Conservation (phyloP, 306 rosid species). For the Fagus crenata region DNA sequence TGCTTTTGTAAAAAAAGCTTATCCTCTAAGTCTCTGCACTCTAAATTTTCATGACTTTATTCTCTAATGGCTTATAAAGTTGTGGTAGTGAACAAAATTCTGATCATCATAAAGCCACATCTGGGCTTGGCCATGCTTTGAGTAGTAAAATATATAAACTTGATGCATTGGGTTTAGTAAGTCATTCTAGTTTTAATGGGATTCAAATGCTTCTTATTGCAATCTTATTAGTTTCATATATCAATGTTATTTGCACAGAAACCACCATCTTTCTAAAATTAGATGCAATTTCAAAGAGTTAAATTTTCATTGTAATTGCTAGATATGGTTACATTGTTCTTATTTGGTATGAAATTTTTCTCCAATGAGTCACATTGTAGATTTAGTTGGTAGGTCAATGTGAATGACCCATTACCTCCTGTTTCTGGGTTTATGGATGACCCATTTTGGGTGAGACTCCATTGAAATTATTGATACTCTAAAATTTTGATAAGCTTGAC, state of each 20-base stretch:
- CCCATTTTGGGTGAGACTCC: not conserved
- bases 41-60: not conserved
- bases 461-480: not conserved
- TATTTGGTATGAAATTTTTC: not conserved
- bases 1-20: slow-evolving; percentile 4
- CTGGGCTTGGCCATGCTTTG: not conserved
- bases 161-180: not conserved
- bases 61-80: not conserved
- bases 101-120: not conserved
- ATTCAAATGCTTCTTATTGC: not conserved
- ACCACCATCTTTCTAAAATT: not conserved
- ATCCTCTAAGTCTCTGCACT: not conserved
- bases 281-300: not conserved
- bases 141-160: not conserved
- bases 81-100: not conserved
- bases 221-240: not conserved
- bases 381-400: slow-evolving; percentile 11
- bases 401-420: not conserved
- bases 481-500: not conserved
- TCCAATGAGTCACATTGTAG: not conserved
- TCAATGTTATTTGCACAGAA: not conserved
- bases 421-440: slow-evolving; percentile 17
- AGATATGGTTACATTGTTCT: not conserved
- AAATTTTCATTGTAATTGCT: not conserved
- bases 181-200: not conserved